These are phyloP conservation scores for Amoeboaphelidium occidentale DNA, from an alignment of 371 early-diverging fungal species.

Conservation along the genomic window DNA sequence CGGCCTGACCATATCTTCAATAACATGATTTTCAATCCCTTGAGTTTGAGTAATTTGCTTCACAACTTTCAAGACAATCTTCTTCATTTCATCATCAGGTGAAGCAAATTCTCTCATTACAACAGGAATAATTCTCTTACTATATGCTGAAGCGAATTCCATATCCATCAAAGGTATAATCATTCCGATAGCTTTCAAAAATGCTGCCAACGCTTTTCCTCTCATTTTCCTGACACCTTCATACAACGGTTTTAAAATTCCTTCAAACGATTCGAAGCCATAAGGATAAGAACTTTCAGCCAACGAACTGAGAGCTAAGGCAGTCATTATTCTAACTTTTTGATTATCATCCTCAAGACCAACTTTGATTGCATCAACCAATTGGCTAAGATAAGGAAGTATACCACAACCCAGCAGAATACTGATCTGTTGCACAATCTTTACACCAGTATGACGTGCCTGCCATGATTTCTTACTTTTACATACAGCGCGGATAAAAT, in stretches of 20 bases:
- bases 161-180: conserved; percentile 91
- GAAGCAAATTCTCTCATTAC: conserved; percentile 87
- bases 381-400: conserved; percentile 66
- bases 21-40: conserved; percentile 60
- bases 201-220: conserved; percentile 88
- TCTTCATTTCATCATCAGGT: conserved; percentile 93
- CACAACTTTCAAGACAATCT: conserved; percentile 86
- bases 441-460: conserved; percentile 92
- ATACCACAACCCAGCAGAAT: conserved; percentile 80
- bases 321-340: conserved; percentile 83
- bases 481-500: conserved; percentile 89
- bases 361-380: conserved; percentile 71
- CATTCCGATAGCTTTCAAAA: conserved; percentile 88
- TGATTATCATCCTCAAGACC: conserved; percentile 87
- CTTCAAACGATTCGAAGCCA: conserved; percentile 90
- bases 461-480: conserved; percentile 88
- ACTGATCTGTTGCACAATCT: conserved; percentile 88
- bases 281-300: conserved; percentile 94
- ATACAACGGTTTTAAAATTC: conserved; percentile 72
- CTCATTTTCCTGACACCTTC: conserved; percentile 77
- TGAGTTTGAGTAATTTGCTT: conserved; percentile 86
- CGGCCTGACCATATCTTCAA: conserved; percentile 67
- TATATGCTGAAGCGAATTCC: conserved; percentile 77
- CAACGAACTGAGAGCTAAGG: conserved; percentile 75
- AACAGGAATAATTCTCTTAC: conserved; percentile 70